phyloP scores from a whole-genome alignment of 352 stramenopile genomes.

The Globisporangium viniferum region DNA sequence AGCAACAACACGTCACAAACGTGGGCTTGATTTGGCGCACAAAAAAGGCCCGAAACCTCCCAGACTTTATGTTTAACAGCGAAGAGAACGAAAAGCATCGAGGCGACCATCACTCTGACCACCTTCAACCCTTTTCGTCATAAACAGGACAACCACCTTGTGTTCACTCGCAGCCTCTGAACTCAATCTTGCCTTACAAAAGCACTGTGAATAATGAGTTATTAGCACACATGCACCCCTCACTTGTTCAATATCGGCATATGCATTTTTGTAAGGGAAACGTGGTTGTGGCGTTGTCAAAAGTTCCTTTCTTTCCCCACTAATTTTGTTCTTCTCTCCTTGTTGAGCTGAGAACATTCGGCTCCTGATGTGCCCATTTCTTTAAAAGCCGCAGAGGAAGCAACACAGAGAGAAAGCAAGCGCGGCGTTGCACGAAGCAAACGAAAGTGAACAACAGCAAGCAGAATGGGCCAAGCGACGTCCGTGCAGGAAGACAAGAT shows the following conservation, averaged over 20 bases:
- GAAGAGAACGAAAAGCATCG: neutral
- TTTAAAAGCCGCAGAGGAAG: slow-evolving; percentile 11
- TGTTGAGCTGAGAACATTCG: slow-evolving; percentile 1
- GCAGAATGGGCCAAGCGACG: slow-evolving; percentile 60
- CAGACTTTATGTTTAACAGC: slow-evolving; percentile 6
- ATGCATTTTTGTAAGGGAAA: neutral
- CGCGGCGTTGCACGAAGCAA: neutral
- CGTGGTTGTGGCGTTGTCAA: slow-evolving; percentile 8
- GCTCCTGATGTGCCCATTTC: slow-evolving; percentile 11
- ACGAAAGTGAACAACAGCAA: neutral
- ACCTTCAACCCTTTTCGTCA: slow-evolving; percentile 18
- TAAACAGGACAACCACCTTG: slow-evolving; percentile 7
- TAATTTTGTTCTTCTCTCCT: slow-evolving; percentile 8
- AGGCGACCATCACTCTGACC: slow-evolving; percentile 13
- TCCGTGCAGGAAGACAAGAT: slow-evolving; percentile 72
- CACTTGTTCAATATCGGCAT: neutral
- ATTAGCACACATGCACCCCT: neutral
- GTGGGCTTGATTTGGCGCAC: neutral
- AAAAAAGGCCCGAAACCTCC: neutral
- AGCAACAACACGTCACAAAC: neutral
- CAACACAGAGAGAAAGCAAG: neutral
- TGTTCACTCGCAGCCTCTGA: neutral
- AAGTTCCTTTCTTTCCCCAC: slow-evolving; percentile 4
- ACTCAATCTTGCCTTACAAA: neutral
- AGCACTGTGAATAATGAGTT: neutral